Conservation (phyloP, 805 yeast species). For the Millerago galiae region DNA sequence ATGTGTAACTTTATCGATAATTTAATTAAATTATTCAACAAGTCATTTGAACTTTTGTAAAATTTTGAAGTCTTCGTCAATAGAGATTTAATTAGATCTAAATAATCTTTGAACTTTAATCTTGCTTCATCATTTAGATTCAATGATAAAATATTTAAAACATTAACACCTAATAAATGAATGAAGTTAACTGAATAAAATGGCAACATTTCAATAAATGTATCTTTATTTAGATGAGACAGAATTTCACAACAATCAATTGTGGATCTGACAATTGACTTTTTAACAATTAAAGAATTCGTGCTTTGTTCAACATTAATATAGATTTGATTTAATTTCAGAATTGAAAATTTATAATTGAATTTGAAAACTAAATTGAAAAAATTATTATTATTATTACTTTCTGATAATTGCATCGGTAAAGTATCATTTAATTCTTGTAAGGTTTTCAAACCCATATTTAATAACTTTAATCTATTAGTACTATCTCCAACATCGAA, state of each 20-base stretch:
- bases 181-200: conserved; percentile 11
- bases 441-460: conserved; percentile 21
- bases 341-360: conserved; percentile 18
- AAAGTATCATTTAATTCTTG: conserved; percentile 20
- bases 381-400: conserved; percentile 2
- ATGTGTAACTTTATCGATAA: background rate
- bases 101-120: background rate
- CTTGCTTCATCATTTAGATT: background rate
- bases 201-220: conserved; percentile 9
- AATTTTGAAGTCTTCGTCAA: background rate
- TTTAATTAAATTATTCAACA: background rate
- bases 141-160: conserved; percentile 3
- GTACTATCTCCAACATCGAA: conserved; percentile 29
- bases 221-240: background rate
- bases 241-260: conserved; percentile 12
- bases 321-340: conserved; percentile 20
- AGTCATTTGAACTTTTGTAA: background rate
- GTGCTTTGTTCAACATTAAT: conserved; percentile 8
- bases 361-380: conserved; percentile 20
- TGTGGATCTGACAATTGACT: conserved; percentile 17
- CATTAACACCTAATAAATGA: conserved; percentile 6
- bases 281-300: conserved; percentile 6
- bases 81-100: background rate
- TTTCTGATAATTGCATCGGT: conserved; percentile 13
- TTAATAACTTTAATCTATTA: conserved; percentile 20